These are phyloP conservation scores for Diospyros kaki DNA, from an alignment of 148 eudicot genomes.

Conservation along the genomic window DNA sequence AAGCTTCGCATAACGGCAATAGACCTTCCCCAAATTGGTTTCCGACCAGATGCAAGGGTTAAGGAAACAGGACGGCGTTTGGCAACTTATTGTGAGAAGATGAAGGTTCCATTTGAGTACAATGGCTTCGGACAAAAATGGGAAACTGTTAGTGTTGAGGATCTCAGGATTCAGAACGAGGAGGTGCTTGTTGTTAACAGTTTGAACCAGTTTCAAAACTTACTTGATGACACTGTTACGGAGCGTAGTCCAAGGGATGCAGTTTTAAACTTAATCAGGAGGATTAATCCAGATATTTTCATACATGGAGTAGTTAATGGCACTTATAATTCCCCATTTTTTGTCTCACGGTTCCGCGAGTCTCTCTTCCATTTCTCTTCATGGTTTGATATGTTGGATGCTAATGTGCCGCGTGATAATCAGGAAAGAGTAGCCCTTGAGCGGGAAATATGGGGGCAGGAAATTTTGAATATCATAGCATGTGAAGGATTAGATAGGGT, in stretches of 20 bases:
- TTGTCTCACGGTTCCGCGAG: too few relatives aligned
- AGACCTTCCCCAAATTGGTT: slow-evolving; percentile 37
- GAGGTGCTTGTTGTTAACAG: slow-evolving; percentile 44
- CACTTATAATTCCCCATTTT: slow-evolving; percentile 9
- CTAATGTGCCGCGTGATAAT: not conserved
- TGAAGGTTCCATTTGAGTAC: slow-evolving; percentile 46
- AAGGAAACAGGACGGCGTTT: slow-evolving; percentile 43
- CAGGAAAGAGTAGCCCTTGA: not conserved
- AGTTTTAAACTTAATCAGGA: slow-evolving; percentile 18
- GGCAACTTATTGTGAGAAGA: slow-evolving; percentile 40
- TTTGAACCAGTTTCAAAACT: slow-evolving; percentile 25
- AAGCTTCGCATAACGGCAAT: slow-evolving; percentile 45
- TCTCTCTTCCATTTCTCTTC: not conserved
- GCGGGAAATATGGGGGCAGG: not conserved
- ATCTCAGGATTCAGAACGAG: slow-evolving; percentile 30
- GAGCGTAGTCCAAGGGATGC: slow-evolving; percentile 23
- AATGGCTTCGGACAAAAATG: slow-evolving; percentile 33
- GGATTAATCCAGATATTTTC: slow-evolving; percentile 16
- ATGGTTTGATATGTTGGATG: not conserved
- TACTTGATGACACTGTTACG: slow-evolving; percentile 37
- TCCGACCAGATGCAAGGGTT: slow-evolving; percentile 28
- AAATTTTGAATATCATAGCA: not conserved
- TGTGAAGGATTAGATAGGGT: too few relatives aligned
- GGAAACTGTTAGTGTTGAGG: slow-evolving; percentile 35
- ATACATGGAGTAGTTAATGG: slow-evolving; percentile 21